phyloP scores from a whole-genome alignment of 257 asterid genomes.

The Plantago major region DNA sequence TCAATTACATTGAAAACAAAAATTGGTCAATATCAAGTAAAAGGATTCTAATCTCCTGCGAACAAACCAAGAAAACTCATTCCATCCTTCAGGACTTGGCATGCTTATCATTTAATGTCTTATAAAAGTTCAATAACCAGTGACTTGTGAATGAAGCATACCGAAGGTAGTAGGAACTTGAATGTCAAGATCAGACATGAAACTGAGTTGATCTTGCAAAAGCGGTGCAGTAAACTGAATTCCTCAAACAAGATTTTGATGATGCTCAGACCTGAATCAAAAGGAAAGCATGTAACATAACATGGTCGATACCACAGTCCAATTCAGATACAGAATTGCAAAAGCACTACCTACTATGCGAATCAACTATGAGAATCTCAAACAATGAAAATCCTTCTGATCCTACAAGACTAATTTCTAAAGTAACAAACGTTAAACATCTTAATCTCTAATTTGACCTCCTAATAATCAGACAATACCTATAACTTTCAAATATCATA shows the following conservation, averaged over 20 bases:
- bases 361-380: too few species aligned
- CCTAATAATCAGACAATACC: too few species aligned
- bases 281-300: neutral
- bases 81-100: too few species aligned
- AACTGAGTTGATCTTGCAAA: conserved; percentile 34
- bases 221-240: conserved; percentile 15
- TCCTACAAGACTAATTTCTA: too few species aligned
- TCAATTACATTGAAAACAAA: neutral
- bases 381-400: too few species aligned
- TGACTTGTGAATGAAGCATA: conserved; percentile 17
- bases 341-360: neutral
- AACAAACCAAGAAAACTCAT: too few species aligned
- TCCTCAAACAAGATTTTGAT: conserved; percentile 20
- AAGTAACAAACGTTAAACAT: too few species aligned
- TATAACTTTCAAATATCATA: too few species aligned
- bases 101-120: too few species aligned
- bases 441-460: too few species aligned
- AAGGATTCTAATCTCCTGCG: too few species aligned
- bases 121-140: too few species aligned
- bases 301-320: neutral
- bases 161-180: conserved; percentile 53
- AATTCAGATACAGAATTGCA: neutral
- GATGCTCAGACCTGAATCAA: conserved; percentile 36
- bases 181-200: conserved; percentile 66
- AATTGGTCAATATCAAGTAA: neutral